Percentiles rank a stretch among this genome's conserved stretches.
Evolutionary conservation across 345 rosid species (phyloP).

Genomic region (Clausena lansium): DNA sequence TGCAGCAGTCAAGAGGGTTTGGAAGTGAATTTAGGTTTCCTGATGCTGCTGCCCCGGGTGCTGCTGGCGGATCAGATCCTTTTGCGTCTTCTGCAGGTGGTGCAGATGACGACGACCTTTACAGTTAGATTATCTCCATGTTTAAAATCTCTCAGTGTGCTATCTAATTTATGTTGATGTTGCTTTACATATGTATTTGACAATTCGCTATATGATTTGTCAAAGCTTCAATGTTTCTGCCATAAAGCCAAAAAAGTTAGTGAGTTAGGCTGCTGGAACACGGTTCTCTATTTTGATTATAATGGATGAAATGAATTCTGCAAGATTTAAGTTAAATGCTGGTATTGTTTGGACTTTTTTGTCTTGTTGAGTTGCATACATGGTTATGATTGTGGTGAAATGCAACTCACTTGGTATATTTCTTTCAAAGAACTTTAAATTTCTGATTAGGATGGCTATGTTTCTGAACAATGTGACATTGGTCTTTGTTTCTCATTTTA

Average conservation of each 20-base stretch:
- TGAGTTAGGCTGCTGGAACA: background rate
- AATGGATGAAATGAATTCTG: background rate
- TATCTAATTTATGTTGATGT: background rate
- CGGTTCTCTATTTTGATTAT: background rate
- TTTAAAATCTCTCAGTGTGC: background rate
- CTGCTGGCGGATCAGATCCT: constrained; percentile 50
- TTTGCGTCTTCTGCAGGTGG: constrained; percentile 69
- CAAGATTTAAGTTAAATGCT: background rate
- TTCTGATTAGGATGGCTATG: background rate
- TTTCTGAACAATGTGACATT: background rate
- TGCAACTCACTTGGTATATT: background rate
- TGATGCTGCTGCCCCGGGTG: constrained; percentile 37
- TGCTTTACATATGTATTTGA: background rate
- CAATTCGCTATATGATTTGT: background rate
- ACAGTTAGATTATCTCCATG: constrained; percentile 42
- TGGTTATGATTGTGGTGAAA: background rate
- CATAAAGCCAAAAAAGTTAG: background rate
- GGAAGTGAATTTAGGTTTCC: constrained; percentile 81
- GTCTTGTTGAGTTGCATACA: background rate
- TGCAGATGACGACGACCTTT: constrained; percentile 84
- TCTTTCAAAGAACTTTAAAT: too few relatives aligned
- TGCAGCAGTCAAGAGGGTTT: constrained; percentile 92
- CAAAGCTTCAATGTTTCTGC: background rate
- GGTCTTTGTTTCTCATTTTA: background rate
- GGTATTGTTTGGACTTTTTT: background rate